phyloP scores from a whole-genome alignment of 495 filamentous ascomycete genomes.

The Talaromyces adpressus region DNA sequence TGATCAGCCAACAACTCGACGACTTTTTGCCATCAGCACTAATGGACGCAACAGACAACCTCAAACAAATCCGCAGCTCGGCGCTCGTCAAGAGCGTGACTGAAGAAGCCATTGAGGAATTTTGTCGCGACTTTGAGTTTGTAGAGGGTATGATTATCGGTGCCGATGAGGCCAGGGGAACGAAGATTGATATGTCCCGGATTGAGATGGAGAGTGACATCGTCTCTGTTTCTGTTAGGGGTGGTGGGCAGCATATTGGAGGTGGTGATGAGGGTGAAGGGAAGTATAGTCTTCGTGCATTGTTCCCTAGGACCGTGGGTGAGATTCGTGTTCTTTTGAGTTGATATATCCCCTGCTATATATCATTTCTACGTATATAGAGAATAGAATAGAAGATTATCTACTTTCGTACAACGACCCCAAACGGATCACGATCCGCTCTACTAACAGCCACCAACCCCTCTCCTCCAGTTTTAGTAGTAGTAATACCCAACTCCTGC shows the following conservation, averaged over 20 bases:
- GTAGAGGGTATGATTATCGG: conserved; percentile 64
- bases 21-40: conserved; percentile 87
- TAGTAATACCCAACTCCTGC: conserved; percentile 39
- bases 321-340: conserved; percentile 78
- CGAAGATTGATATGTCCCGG: conserved; percentile 20
- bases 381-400: not conserved
- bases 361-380: not conserved
- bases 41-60: conserved; percentile 80
- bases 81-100: conserved; percentile 67
- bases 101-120: conserved; percentile 75
- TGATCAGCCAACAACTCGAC: conserved; percentile 72
- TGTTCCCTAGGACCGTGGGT: conserved; percentile 78
- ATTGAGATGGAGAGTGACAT: conserved; percentile 19
- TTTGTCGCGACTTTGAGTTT: conserved; percentile 87
- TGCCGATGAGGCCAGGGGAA: conserved; percentile 45
- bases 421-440: conserved; percentile 73
- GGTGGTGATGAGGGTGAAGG: conserved; percentile 24
- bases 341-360: conserved; percentile 12
- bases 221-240: conserved; percentile 12
- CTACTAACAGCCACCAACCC: conserved; percentile 66
- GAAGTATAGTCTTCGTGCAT: conserved; percentile 46
- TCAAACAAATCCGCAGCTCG: conserved; percentile 61
- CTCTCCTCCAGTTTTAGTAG: conserved; percentile 5
- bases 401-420: conserved; percentile 41
- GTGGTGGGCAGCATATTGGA: conserved; percentile 12